Conservation (phyloP, 108 stramenopile genomes). For the Skeletonema potamos region DNA sequence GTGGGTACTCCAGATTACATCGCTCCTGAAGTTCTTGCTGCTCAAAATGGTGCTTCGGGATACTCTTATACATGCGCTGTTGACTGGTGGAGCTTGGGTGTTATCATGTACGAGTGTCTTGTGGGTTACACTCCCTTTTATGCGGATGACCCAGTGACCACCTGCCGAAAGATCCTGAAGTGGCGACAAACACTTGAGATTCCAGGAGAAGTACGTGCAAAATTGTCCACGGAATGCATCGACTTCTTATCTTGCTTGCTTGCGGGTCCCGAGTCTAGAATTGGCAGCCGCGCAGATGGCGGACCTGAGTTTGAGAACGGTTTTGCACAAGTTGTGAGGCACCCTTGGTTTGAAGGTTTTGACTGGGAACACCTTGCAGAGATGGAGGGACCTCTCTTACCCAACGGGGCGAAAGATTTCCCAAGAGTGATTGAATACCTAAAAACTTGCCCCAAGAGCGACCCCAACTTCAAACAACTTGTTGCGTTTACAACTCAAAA, state of each 20-base stretch:
- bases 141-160: conserved; percentile 96
- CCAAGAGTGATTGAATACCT: conserved; percentile 80
- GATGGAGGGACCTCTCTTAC: conserved; percentile 82
- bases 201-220: conserved; percentile 75
- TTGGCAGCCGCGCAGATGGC: conserved; percentile 77
- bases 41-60: conserved; percentile 89
- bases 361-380: conserved; percentile 80
- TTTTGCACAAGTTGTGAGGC: conserved; percentile 84
- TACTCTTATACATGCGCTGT: conserved; percentile 96
- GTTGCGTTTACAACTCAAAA: conserved; percentile 85
- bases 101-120: conserved; percentile 99
- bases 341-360: conserved; percentile 89
- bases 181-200: conserved; percentile 91
- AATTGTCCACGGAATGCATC: conserved; percentile 83
- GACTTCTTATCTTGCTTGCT: conserved; percentile 89
- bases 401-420: conserved; percentile 78
- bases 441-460: conserved; percentile 84
- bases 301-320: conserved; percentile 82
- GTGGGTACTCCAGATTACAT: conserved; percentile 99
- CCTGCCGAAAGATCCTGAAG: conserved; percentile 95
- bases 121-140: conserved; percentile 99
- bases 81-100: conserved; percentile 99
- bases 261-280: conserved; percentile 82
- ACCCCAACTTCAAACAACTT: conserved; percentile 81
- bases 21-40: conserved; percentile 97